Conservation (phyloP, 2,329 filamentous ascomycete species). For the Fusarium temperatum region DNA sequence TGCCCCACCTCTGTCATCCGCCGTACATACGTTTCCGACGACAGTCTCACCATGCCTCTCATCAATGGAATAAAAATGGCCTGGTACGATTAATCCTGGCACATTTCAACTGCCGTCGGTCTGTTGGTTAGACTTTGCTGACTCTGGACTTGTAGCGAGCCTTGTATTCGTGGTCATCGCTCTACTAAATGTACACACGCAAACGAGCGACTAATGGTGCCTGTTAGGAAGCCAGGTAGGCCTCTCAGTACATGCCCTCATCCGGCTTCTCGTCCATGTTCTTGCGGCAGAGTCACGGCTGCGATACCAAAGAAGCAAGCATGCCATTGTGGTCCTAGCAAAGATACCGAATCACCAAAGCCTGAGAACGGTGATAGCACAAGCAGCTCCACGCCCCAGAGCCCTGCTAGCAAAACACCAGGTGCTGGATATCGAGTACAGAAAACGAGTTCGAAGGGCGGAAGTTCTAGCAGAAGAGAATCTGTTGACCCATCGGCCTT, state of each 20-base stretch:
- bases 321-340: slow-evolving; percentile 60
- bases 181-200: slow-evolving; percentile 79
- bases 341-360: slow-evolving; percentile 39
- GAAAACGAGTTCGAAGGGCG: slow-evolving; percentile 52
- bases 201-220: slow-evolving; percentile 73
- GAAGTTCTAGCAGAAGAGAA: slow-evolving; percentile 51
- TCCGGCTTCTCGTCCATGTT: slow-evolving; percentile 67
- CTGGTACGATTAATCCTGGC: slow-evolving; percentile 63
- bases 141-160: slow-evolving; percentile 61
- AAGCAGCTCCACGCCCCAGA: slow-evolving; percentile 42
- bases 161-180: slow-evolving; percentile 79
- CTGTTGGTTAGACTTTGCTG: slow-evolving; percentile 4
- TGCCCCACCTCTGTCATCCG: slow-evolving; percentile 26
- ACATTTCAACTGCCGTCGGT: neutral
- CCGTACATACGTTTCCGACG: slow-evolving; percentile 18
- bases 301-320: slow-evolving; percentile 68
- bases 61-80: slow-evolving; percentile 78
- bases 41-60: slow-evolving; percentile 64
- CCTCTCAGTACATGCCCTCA: slow-evolving; percentile 76
- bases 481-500: slow-evolving; percentile 60
- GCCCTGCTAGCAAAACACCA: slow-evolving; percentile 44
- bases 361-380: slow-evolving; percentile 40
- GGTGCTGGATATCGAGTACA: slow-evolving; percentile 55
- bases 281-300: slow-evolving; percentile 70
- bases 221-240: slow-evolving; percentile 76